Conservation (phyloP, 352 stramenopile genomes). For the Phytophthora boehmeriae region DNA sequence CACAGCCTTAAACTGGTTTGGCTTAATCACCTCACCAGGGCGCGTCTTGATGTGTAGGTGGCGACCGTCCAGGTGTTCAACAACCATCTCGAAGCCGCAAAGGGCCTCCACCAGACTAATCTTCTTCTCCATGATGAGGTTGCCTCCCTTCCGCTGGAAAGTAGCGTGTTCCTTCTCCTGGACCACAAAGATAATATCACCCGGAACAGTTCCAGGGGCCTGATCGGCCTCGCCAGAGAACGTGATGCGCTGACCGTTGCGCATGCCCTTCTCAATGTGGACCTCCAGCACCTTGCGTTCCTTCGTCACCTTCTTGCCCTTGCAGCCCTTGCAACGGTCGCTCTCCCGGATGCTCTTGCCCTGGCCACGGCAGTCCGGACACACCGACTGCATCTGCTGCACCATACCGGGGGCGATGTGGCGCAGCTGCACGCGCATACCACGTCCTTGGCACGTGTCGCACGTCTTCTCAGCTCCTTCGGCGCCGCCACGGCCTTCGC, state of each 20-base stretch:
- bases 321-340: constrained; percentile 93
- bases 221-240: constrained; percentile 98
- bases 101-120: constrained; percentile 96
- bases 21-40: constrained; percentile 94
- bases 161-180: constrained; percentile 96
- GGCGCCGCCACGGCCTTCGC: constrained; percentile 91
- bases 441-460: constrained; percentile 94
- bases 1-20: constrained; percentile 94
- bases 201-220: constrained; percentile 87
- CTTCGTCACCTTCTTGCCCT: constrained; percentile 94
- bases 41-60: constrained; percentile 93
- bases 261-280: constrained; percentile 98
- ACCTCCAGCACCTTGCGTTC: constrained; percentile 99
- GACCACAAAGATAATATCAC: constrained; percentile 98
- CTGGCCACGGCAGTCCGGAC: constrained; percentile 93
- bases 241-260: constrained; percentile 96
- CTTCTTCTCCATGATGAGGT: constrained; percentile 97
- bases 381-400: constrained; percentile 97
- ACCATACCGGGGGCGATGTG: constrained; percentile 99
- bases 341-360: constrained; percentile 95
- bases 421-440: constrained; percentile 94
- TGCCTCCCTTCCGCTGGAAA: constrained; percentile 97
- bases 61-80: constrained; percentile 93
- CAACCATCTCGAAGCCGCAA: constrained; percentile 89
- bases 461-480: constrained; percentile 94